Evolutionary conservation across 371 early-diverging fungal species (phyloP), one percentile per base, ranked within the genome.

Genomic region (Mucor plumbeus): DNA sequence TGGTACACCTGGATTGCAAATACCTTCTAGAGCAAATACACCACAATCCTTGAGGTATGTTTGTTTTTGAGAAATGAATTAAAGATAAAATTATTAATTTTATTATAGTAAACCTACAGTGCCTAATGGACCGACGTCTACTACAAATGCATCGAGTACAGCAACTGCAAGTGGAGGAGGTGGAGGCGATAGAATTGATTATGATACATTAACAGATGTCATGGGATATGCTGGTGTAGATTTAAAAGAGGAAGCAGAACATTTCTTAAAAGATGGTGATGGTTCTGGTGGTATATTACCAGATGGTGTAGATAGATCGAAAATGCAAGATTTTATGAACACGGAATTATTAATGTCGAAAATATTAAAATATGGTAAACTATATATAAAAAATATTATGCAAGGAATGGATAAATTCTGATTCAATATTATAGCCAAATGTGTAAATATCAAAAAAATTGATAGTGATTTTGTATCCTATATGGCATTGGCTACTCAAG

Each of bases 191-290:
- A 79, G 86, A 56, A 82, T 84, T 69, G 88, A 89, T 63, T 85
- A 80, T 64, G 88, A 88, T 44, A 80, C 84, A 38, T 67, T 95
- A 33, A 90, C 91, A 53, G 95, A 94, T 76, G 95, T 93, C 6
- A 93, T 93, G 82, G 91, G 90, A 5, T 94, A 92, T 77, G 90
- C 89, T 1, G 96, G 95, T n/a, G 89, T 95, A 15, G 94, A 95
- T 76, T 78, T 95, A 35, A 84, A 77, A 70, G 90, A 88, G 61
- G 90, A 89, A 80, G 81, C 81, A 15, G 90, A 89, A 35, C 74
- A 70, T 60, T 81, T 84, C 55, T 64, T 80, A 68, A 69, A 75
- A 10, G 82, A 80, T 55, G 81, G 69, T 31, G 82, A 85, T 56
- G 70, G 33, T 11, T n/a, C 65, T n/a, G 56, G 63, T 5, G 64